Conservation (phyloP, 129 eudicot genomes). For the Pittosporum tobira region DNA sequence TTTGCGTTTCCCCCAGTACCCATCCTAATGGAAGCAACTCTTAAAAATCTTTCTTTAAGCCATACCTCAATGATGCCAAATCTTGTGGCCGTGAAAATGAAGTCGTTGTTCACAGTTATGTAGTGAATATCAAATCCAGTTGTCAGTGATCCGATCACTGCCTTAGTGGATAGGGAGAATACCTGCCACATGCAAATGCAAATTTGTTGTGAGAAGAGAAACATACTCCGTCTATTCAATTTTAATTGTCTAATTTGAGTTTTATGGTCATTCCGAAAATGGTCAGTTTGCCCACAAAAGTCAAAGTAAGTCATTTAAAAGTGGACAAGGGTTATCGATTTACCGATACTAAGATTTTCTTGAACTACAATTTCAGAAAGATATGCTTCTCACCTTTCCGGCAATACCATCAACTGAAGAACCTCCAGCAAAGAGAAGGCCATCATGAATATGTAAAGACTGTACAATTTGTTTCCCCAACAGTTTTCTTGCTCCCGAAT, state of each 20-base stretch:
- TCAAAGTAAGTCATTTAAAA: too few relatives aligned
- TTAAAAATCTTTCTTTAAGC: conserved; percentile 58
- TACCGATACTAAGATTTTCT: not conserved
- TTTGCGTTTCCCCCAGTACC: conserved; percentile 33
- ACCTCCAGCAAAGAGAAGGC: conserved; percentile 49
- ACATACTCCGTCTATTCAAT: too few relatives aligned
- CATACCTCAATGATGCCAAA: conserved; percentile 67
- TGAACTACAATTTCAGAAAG: not conserved
- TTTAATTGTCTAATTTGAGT: too few relatives aligned
- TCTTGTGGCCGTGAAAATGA: conserved; percentile 61
- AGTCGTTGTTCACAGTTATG: conserved; percentile 52
- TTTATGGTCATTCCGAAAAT: too few relatives aligned
- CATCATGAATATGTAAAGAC: conserved; percentile 41
- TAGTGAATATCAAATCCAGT: conserved; percentile 53
- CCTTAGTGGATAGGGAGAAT: conserved; percentile 51
- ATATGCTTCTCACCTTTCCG: conserved; percentile 49
- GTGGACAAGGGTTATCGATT: not conserved
- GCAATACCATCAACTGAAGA: conserved; percentile 64
- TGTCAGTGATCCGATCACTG: conserved; percentile 41
- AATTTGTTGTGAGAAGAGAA: not conserved
- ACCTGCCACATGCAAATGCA: conserved; percentile 35
- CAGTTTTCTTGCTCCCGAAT: conserved; percentile 59
- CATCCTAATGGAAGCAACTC: conserved; percentile 55
- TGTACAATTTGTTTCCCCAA: conserved; percentile 64
- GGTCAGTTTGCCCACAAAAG: too few relatives aligned